phyloP scores from a whole-genome alignment of 108 stramenopile species.

The Phaeodactylum tricornutum region DNA sequence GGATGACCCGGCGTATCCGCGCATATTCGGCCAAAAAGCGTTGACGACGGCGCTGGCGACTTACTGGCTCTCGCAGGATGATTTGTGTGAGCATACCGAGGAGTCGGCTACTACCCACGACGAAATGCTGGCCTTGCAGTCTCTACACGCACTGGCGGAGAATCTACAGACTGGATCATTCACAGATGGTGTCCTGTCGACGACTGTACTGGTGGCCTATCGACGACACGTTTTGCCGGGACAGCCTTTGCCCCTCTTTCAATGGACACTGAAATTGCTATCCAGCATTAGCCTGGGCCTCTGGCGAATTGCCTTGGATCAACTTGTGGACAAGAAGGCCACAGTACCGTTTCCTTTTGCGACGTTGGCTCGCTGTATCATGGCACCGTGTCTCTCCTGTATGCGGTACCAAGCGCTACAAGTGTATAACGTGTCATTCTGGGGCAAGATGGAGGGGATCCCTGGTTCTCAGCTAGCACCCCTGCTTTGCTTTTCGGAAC shows the following conservation, averaged over 20 bases:
- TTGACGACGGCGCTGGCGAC: conserved; percentile 24
- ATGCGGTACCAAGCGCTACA: conserved; percentile 22
- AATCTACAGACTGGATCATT: background rate
- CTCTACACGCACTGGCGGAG: background rate
- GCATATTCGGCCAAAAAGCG: conserved; percentile 8
- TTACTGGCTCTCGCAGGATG: conserved; percentile 15
- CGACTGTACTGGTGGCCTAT: background rate
- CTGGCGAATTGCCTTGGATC: background rate
- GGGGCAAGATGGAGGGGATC: conserved; percentile 22
- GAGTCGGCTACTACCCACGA: conserved; percentile 6
- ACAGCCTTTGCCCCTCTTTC: conserved; percentile 1
- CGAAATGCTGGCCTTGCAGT: conserved; percentile 25
- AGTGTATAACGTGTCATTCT: conserved; percentile 31
- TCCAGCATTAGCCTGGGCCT: background rate
- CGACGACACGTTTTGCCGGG: too few relatives aligned
- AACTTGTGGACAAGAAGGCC: background rate
- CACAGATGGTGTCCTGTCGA: background rate
- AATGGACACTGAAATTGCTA: conserved; percentile 5
- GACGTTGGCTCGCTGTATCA: conserved; percentile 12
- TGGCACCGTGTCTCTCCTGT: conserved; percentile 12
- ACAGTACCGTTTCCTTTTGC: background rate
- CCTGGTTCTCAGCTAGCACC: conserved; percentile 4
- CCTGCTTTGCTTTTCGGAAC: background rate
- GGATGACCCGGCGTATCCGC: conserved; percentile 6
- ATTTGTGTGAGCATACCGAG: background rate